phyloP scores from a whole-genome alignment of 805 yeast genomes.

The Saccharomycopsis sp. region DNA sequence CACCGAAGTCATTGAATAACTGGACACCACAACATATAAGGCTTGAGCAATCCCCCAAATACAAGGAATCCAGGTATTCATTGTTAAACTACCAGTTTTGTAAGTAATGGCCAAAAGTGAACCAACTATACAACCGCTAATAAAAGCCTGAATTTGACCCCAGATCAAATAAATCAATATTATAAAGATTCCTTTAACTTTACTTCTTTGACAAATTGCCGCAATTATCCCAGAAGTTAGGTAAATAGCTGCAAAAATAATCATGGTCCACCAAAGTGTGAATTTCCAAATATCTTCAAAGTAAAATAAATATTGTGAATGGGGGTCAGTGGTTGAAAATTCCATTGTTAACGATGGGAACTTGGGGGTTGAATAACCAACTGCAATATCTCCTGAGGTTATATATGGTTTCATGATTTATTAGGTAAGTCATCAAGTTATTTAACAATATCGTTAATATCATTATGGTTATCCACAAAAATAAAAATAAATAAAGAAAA shows the following conservation, averaged over 20 bases:
- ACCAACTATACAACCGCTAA: constrained; percentile 71
- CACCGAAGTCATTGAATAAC: constrained; percentile 48
- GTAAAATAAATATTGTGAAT: constrained; percentile 43
- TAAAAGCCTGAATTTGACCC: constrained; percentile 56
- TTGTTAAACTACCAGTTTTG: constrained; percentile 66
- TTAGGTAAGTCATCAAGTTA: too few relatives aligned
- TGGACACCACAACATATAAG: constrained; percentile 52
- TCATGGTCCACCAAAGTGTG: constrained; percentile 73
- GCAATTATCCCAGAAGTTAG: constrained; percentile 56
- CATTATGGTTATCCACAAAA: too few relatives aligned
- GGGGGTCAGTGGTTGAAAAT: constrained; percentile 5
- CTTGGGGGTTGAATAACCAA: constrained; percentile 68
- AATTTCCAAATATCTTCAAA: constrained; percentile 70
- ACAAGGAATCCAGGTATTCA: constrained; percentile 95
- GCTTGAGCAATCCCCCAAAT: constrained; percentile 65
- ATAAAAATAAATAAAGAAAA: too few relatives aligned
- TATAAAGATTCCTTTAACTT: constrained; percentile 31
- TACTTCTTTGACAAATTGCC: constrained; percentile 35
- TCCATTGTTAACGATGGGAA: constrained; percentile 59
- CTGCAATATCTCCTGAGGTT: constrained; percentile 50
- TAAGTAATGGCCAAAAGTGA: constrained; percentile 66
- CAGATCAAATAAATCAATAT: constrained; percentile 36
- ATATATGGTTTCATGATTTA: constrained; percentile 25
- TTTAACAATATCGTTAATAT: too few relatives aligned
- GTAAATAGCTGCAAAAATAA: constrained; percentile 56